These are phyloP conservation scores for Cantharellus anzutake DNA, from an alignment of 768 basidiomycete species.

Conservation along the genomic window DNA sequence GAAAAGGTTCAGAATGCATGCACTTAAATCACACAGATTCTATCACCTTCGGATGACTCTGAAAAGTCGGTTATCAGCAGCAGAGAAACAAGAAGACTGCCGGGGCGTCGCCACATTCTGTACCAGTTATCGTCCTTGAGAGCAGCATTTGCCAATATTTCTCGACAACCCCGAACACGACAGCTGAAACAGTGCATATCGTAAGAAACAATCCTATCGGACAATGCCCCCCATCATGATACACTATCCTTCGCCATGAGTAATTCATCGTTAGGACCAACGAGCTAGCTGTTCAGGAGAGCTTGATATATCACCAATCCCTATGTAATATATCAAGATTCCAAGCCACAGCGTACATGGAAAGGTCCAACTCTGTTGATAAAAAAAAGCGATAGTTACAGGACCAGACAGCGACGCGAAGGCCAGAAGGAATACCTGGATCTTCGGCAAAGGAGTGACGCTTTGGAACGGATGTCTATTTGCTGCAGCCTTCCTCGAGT, in stretches of 20 bases:
- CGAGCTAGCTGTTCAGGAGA: conserved; percentile 15
- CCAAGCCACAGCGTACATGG: not conserved
- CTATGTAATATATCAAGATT: not conserved
- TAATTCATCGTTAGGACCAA: conserved; percentile 10
- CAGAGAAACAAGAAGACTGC: not conserved
- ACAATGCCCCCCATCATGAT: conserved; percentile 4
- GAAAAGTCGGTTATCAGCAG: not conserved
- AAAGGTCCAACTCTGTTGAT: conserved; percentile 18
- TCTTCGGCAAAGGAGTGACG: conserved; percentile 8
- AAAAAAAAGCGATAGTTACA: conserved; percentile 10
- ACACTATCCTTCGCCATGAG: not conserved
- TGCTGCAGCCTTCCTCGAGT: no score
- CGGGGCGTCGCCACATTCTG: conserved; percentile 8
- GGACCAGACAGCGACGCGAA: conserved; percentile 8
- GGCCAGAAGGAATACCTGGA: conserved; percentile 8
- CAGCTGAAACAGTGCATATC: conserved; percentile 15
- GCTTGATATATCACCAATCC: conserved; percentile 2
- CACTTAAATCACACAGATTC: not conserved
- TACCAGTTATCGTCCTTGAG: conserved; percentile 7
- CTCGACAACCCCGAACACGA: conserved; percentile 6
- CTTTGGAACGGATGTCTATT: not conserved
- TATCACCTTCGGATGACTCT: conserved; percentile 8
- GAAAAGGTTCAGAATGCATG: not conserved
- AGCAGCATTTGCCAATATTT: conserved; percentile 5
- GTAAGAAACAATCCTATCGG: conserved; percentile 15